Percentiles rank a stretch among this genome's conserved stretches.
Evolutionary conservation across 208 protist genomes (phyloP).

Genomic region (Angomonas desouzai): DNA sequence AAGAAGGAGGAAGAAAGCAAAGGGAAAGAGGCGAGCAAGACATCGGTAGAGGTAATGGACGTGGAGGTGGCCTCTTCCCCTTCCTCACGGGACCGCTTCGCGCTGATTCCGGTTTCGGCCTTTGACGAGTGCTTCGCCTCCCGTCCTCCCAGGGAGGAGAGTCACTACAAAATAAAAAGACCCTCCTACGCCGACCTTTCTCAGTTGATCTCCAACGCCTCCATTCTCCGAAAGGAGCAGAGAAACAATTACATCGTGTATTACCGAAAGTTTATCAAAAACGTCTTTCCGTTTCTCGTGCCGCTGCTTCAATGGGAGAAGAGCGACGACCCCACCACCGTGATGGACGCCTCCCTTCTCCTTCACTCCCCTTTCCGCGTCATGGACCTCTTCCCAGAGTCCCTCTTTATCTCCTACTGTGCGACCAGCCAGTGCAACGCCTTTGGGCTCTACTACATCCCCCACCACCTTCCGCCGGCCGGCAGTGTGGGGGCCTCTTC

Average conservation of each 20-base stretch:
- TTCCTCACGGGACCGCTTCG: not conserved
- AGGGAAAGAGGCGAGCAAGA: not conserved
- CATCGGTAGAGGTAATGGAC: not conserved
- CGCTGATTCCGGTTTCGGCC: not conserved
- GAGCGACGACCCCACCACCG: too few species aligned
- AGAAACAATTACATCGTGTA: slow-evolving; percentile 2
- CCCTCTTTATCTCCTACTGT: not conserved
- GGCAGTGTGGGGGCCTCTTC: too few species aligned
- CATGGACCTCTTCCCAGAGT: not conserved
- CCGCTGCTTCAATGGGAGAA: not conserved
- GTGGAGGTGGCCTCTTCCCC: not conserved
- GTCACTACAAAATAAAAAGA: not conserved
- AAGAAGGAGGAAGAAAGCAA: not conserved
- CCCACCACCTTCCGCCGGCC: not conserved
- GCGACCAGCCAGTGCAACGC: slow-evolving; percentile 5
- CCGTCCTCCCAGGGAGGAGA: too few species aligned
- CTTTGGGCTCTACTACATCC: slow-evolving; percentile 3
- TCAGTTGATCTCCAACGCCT: not conserved
- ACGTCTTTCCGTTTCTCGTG: not conserved
- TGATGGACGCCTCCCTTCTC: too few species aligned
- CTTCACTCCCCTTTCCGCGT: not conserved
- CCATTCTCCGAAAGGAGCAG: not conserved
- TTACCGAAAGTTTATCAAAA: slow-evolving; percentile 6
- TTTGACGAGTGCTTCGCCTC: not conserved
- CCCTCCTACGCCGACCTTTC: not conserved